Evolutionary conservation across 345 rosid species (phyloP), one percentile per base, ranked within the genome.

Genomic region (Eutrema yunnanense): DNA sequence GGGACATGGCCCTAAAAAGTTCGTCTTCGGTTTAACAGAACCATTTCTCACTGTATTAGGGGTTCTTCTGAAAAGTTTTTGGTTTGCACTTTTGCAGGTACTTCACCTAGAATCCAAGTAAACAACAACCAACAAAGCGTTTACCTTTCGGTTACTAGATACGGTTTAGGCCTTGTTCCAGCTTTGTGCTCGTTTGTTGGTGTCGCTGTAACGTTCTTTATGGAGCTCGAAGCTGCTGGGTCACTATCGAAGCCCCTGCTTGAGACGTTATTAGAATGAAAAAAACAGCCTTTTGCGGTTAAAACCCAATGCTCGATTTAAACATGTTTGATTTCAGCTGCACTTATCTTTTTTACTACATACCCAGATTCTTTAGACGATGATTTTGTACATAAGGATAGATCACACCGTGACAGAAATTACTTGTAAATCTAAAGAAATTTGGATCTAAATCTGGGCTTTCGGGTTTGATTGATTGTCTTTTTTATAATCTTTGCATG

Each of bases 121-220:
- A 49, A 42, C 75, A 66, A 78, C 54, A 69, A 64, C 8, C 41
- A 30, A 9, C 68, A 30, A 54, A 32, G 68, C 6, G 51, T 40
- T 6, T 69, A 79, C 80, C 7, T 84, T 44, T 91, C 98, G 16
- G 86, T 89, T 32, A 81, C 97, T 38, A 84, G 98, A 81, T 86
- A 80, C 8, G 98, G 98, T 40, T 73, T 94, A 72, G 97, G 98
- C 42, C 87, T 94, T 34, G 81, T 94, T 69, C 98, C 96, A 0
- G 97, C 95, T 4, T 55, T 88, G 11, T 91, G 92, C 75, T 88
- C 98, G 29, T 81, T 91, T 50, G 61, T 82, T 4, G 97, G 96
- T 69, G 91, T 89, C 36, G 86, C 49, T 56, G 81, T 87, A 38
- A 89, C 98, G 4, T 88, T 75, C 75, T 82, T 88, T 62, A 89